Evolutionary conservation across 805 yeast species (phyloP).

Genomic region (Zygosaccharomyces lentus): DNA sequence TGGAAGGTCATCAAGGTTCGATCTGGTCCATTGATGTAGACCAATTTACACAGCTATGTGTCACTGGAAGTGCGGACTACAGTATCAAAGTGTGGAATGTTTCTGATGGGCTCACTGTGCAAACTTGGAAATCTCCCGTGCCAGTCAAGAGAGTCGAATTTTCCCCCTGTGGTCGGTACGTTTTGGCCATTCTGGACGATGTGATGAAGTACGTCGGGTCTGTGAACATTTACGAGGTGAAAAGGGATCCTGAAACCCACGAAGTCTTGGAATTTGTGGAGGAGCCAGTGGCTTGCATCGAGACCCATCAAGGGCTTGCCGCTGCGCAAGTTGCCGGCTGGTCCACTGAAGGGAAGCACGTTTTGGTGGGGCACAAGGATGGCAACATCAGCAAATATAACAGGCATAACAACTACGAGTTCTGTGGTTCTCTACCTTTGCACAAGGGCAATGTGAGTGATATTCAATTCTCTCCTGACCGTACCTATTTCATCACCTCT

Average conservation of each 20-base stretch:
- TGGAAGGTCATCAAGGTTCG: conserved; percentile 86
- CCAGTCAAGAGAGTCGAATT: conserved; percentile 93
- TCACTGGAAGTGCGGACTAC: conserved; percentile 91
- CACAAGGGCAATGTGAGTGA: conserved; percentile 84
- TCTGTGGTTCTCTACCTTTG: conserved; percentile 51
- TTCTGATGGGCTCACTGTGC: conserved; percentile 67
- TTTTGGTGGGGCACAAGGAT: conserved; percentile 84
- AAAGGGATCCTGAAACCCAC: conserved; percentile 37
- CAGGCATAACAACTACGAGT: conserved; percentile 59
- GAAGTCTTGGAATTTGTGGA: conserved; percentile 37
- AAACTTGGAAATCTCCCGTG: conserved; percentile 68
- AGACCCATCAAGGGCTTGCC: conserved; percentile 53
- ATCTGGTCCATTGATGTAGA: conserved; percentile 93
- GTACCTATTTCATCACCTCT: conserved; percentile 84
- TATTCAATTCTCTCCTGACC: conserved; percentile 82
- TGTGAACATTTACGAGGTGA: conserved; percentile 61
- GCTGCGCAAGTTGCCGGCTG: conserved; percentile 83
- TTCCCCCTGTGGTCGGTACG: conserved; percentile 61
- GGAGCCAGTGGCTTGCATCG: conserved; percentile 57
- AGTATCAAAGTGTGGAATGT: conserved; percentile 81
- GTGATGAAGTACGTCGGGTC: conserved; percentile 88
- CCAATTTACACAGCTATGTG: conserved; percentile 57
- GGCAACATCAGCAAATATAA: conserved; percentile 81
- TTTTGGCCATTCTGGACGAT: conserved; percentile 79
- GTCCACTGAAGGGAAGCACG: conserved; percentile 68